Conservation (phyloP, 805 yeast species). For the Sugiyamaella americana region DNA sequence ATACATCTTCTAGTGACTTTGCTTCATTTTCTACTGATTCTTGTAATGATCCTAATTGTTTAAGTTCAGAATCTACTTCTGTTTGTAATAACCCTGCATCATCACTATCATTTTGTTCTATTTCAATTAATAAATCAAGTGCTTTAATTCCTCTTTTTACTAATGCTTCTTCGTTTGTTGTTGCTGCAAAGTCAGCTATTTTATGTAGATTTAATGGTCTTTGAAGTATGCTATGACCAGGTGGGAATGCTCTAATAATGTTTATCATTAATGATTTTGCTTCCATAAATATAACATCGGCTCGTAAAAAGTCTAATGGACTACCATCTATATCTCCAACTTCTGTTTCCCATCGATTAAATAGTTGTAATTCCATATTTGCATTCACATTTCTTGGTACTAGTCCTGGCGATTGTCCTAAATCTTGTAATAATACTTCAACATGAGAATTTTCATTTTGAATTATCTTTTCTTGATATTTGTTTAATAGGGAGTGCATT, state of each 20-base stretch:
- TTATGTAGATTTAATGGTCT: slow-evolving; percentile 26
- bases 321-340: slow-evolving; percentile 25
- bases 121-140: slow-evolving; percentile 26
- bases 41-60: slow-evolving; percentile 30
- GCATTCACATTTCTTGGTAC: slow-evolving; percentile 28
- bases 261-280: slow-evolving; percentile 32
- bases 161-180: slow-evolving; percentile 24
- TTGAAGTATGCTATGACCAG: slow-evolving; percentile 19
- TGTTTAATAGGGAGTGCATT: slow-evolving; percentile 32
- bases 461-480: slow-evolving; percentile 23
- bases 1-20: slow-evolving; percentile 29
- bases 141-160: slow-evolving; percentile 32
- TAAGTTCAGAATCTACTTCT: slow-evolving; percentile 33
- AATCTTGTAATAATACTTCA: slow-evolving; percentile 24
- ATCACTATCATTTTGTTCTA: slow-evolving; percentile 20
- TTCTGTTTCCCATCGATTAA: slow-evolving; percentile 30
- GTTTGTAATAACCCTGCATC: slow-evolving; percentile 26
- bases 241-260: slow-evolving; percentile 32
- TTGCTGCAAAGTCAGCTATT: slow-evolving; percentile 31
- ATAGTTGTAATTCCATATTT: slow-evolving; percentile 29
- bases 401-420: slow-evolving; percentile 29
- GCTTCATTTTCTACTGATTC: slow-evolving; percentile 30
- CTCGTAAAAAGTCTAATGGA: slow-evolving; percentile 25
- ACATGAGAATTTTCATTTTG: slow-evolving; percentile 21
- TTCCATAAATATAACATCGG: slow-evolving; percentile 32